phyloP scores from a whole-genome alignment of 768 basidiomycete species.

The Neoboletus magnificus region DNA sequence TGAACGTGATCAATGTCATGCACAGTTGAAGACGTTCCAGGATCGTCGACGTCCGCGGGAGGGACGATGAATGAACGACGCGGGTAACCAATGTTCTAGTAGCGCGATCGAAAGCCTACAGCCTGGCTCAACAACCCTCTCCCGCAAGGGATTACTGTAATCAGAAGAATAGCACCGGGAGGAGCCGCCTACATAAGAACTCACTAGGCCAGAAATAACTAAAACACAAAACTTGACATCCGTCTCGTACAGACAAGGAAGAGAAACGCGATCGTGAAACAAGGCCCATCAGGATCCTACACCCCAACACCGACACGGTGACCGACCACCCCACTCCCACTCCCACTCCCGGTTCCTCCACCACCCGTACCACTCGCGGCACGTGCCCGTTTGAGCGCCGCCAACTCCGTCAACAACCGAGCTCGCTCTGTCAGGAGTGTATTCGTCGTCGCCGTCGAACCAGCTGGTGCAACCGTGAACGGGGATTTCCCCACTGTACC shows the following conservation, averaged over 20 bases:
- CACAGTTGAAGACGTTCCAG: too few species aligned
- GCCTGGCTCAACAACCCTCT: too few species aligned
- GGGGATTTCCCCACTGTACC: not conserved
- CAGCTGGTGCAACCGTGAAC: not conserved
- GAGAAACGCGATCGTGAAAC: not conserved
- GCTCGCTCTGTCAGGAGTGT: slow-evolving; percentile 58
- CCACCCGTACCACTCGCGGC: slow-evolving; percentile 4
- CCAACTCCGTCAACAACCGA: slow-evolving; percentile 51
- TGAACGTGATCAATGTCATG: too few species aligned
- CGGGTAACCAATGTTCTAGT: too few species aligned
- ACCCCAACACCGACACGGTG: slow-evolving; percentile 12
- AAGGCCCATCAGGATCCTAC: not conserved
- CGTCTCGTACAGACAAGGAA: not conserved
- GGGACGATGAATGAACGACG: too few species aligned
- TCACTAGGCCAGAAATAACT: too few species aligned
- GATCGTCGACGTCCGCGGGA: too few species aligned
- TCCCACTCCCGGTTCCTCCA: not conserved
- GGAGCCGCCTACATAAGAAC: too few species aligned
- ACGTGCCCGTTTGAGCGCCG: slow-evolving; percentile 37
- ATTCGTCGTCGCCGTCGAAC: slow-evolving; percentile 42
- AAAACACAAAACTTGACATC: too few species aligned
- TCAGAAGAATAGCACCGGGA: too few species aligned
- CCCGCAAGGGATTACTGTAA: too few species aligned
- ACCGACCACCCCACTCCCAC: not conserved
- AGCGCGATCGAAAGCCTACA: too few species aligned